phyloP scores from a whole-genome alignment of 352 stramenopile genomes.

The Globisporangium cylindrosporum region DNA sequence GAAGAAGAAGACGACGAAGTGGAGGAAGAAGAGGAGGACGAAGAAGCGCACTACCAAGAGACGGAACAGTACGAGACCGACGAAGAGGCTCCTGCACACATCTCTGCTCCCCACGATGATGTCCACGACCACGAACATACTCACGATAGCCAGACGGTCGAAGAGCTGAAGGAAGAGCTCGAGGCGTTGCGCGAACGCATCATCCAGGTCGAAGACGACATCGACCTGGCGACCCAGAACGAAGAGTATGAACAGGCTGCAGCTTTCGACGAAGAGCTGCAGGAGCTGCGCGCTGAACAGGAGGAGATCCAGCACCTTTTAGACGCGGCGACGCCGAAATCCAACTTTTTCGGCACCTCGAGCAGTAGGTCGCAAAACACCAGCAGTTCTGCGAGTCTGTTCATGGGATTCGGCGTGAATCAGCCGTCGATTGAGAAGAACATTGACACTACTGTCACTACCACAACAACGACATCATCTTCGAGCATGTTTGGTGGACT shows the following conservation, averaged over 20 bases:
- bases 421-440: conserved; percentile 11
- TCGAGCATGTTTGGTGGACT: conserved; percentile 25
- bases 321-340: conserved; percentile 9
- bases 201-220: conserved; percentile 60
- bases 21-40: conserved; percentile 30
- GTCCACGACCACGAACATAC: neutral
- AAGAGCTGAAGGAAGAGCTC: conserved; percentile 41
- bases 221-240: conserved; percentile 63
- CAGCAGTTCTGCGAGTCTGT: conserved; percentile 21
- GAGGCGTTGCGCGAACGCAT: conserved; percentile 42
- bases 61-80: conserved; percentile 17
- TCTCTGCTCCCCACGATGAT: neutral
- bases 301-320: conserved; percentile 37
- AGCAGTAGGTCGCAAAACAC: conserved; percentile 1
- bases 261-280: conserved; percentile 59
- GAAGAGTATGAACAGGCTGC: conserved; percentile 68
- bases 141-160: conserved; percentile 20
- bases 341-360: neutral
- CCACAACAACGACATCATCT: neutral
- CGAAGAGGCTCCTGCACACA: neutral
- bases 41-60: conserved; percentile 19
- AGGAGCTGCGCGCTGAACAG: conserved; percentile 52
- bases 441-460: neutral
- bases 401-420: conserved; percentile 30
- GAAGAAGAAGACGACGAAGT: conserved; percentile 19